Conservation (phyloP, 2,329 filamentous ascomycete species). For the Diaporthe velutina region DNA sequence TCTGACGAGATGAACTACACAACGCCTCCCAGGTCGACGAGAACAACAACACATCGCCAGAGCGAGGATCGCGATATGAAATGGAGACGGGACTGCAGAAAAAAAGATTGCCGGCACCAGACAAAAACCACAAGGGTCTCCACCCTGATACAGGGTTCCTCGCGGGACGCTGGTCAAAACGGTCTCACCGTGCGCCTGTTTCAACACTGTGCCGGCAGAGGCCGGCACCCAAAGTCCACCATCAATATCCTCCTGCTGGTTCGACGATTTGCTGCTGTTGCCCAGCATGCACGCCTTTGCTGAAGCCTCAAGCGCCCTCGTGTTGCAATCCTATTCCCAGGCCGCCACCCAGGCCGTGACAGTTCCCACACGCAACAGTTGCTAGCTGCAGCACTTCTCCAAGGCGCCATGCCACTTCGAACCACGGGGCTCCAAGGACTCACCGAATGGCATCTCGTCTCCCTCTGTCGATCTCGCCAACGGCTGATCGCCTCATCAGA, state of each 20-base stretch:
- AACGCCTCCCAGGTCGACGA: not conserved
- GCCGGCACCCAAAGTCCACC: conserved; percentile 13
- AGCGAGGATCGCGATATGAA: conserved; percentile 39
- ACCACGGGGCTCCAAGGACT: conserved; percentile 15
- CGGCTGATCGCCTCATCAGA: conserved; percentile 34
- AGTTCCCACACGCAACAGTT: conserved; percentile 12
- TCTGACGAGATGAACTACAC: conserved; percentile 8
- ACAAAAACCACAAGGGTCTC: conserved; percentile 31
- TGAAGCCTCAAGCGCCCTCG: conserved; percentile 31
- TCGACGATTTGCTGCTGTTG: conserved; percentile 14
- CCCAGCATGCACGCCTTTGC: conserved; percentile 13
- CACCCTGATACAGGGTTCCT: conserved; percentile 7
- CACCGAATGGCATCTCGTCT: conserved; percentile 34
- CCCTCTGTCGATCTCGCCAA: conserved; percentile 36
- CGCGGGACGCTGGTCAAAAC: conserved; percentile 32
- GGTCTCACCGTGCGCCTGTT: conserved; percentile 13
- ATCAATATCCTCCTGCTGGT: conserved; percentile 11
- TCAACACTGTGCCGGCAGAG: conserved; percentile 10
- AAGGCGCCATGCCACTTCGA: conserved; percentile 26
- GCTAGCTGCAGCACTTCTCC: conserved; percentile 27
- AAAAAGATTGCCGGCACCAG: conserved; percentile 25
- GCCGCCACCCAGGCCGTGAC: not conserved
- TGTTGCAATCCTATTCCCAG: conserved; percentile 19
- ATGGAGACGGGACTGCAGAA: conserved; percentile 31
- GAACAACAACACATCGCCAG: not conserved